Evolutionary conservation across 495 filamentous ascomycete genomes (phyloP).

Genomic region (Lichenothelia convexa): DNA sequence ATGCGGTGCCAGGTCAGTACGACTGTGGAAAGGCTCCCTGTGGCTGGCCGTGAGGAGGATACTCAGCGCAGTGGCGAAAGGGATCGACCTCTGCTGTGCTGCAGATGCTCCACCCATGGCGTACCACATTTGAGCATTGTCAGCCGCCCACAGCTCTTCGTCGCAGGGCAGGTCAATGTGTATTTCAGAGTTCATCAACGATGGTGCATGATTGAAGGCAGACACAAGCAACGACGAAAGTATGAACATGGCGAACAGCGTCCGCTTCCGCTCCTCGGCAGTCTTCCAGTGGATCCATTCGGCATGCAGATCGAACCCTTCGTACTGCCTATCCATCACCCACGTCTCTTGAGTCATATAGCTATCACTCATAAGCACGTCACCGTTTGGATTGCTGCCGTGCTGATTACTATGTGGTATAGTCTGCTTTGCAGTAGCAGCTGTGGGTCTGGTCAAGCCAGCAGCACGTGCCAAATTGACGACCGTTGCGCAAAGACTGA

Average conservation of each 20-base stretch:
- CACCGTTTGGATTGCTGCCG: slow-evolving; percentile 3
- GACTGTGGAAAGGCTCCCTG: slow-evolving; percentile 41
- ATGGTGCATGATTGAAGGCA: slow-evolving; percentile 80
- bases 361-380: slow-evolving; percentile 5
- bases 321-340: not conserved
- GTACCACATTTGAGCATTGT: slow-evolving; percentile 60
- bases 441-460: slow-evolving; percentile 41
- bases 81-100: slow-evolving; percentile 44
- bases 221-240: slow-evolving; percentile 81
- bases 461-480: slow-evolving; percentile 83
- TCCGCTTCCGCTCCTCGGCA: slow-evolving; percentile 82
- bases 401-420: not conserved
- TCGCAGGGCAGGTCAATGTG: slow-evolving; percentile 81
- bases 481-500: slow-evolving; percentile 74
- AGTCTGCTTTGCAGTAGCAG: slow-evolving; percentile 5
- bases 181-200: slow-evolving; percentile 89
- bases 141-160: slow-evolving; percentile 79
- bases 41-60: slow-evolving; percentile 66
- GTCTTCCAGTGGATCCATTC: slow-evolving; percentile 84
- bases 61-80: slow-evolving; percentile 61
- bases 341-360: not conserved
- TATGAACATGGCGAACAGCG: slow-evolving; percentile 78
- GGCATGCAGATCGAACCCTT: slow-evolving; percentile 40
- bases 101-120: slow-evolving; percentile 50
- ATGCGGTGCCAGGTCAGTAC: slow-evolving; percentile 29